Evolutionary conservation across 2,329 filamentous ascomycete species (phyloP), one percentile per base, ranked within the genome.

Genomic region (Arthroderma sp.): DNA sequence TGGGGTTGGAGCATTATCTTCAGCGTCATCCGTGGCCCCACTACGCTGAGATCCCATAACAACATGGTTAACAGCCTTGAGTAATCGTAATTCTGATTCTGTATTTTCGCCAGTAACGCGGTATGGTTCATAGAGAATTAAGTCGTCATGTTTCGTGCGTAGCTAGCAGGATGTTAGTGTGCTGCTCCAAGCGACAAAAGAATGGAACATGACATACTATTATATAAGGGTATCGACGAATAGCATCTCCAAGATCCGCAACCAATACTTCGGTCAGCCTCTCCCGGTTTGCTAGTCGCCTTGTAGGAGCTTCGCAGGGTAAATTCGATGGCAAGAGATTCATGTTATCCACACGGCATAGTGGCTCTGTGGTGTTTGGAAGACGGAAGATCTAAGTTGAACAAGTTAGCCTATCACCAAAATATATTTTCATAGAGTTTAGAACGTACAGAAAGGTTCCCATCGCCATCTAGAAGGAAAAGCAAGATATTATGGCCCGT

Each of bases 111-210:
- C 38, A 19, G 57, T 55, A 60, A 74, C 74, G 43, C 81, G 78
- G 63, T 89, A 86, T 1, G 91, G 90, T 67, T 93, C 84, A 68
- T 97, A 98, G 49, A 97, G 80, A 9, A 86, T 86, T 35, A 97
- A 74, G 66, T 97, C 91, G 62, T 95, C 86, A 59, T 82, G 85
- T 8, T 81, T 79, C 53, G 88, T 88, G 54, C 91, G 87, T 28
- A 91, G 75, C 86, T 90, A 61, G 38, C n/a, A 4, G 7, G 6
- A 9, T 2, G 47, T 51, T 51, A 51, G 28, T 17, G 2, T 9
- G 25, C 7, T 31, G 13, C 9, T 3, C 25, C 15, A 13, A n/a
- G 17, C 17, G 15, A 13, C 7, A 5, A 17, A 4, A 17, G 15
- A 19, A 25, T 2, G 2, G 19, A 31, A 7, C 33, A 2, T 3